phyloP scores from a whole-genome alignment of 768 basidiomycete genomes.

The Serendipita sp. region DNA sequence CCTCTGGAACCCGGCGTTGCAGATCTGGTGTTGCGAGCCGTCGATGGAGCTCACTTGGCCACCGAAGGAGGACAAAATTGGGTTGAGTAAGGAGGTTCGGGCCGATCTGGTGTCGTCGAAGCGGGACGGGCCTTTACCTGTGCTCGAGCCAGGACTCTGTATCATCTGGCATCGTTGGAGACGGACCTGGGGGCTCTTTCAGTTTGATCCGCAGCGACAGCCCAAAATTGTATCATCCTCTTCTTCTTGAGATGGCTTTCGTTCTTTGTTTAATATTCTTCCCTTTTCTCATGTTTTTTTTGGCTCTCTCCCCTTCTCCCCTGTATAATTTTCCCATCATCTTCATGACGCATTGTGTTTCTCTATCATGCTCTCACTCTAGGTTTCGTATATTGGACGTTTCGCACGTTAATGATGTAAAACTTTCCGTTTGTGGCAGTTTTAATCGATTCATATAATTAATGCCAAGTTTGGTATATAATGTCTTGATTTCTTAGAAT shows the following conservation, averaged over 20 bases:
- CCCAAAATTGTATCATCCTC: slow-evolving; percentile 15
- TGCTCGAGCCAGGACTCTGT: background rate
- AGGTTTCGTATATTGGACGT: too few species aligned
- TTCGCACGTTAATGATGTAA: too few species aligned
- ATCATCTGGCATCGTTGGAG: slow-evolving; percentile 7
- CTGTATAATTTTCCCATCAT: too few species aligned
- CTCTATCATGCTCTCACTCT: too few species aligned
- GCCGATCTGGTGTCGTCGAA: background rate
- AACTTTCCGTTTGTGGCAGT: too few species aligned
- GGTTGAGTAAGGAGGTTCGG: background rate
- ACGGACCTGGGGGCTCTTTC: background rate
- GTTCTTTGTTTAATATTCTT: too few species aligned
- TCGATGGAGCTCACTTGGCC: background rate
- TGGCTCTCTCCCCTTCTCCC: too few species aligned
- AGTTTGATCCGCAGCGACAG: slow-evolving; percentile 5
- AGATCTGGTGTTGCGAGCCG: background rate
- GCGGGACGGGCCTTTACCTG: background rate
- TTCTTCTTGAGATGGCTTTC: too few species aligned
- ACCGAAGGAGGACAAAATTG: background rate
- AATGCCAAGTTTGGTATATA: too few species aligned
- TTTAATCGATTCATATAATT: too few species aligned
- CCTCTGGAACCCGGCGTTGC: background rate
- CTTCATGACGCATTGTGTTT: too few species aligned
- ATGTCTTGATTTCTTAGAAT: background rate
- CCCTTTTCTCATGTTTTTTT: too few species aligned